Evolutionary conservation across 1,139 yeast species (phyloP).

Genomic region (Taphrina sp.): DNA sequence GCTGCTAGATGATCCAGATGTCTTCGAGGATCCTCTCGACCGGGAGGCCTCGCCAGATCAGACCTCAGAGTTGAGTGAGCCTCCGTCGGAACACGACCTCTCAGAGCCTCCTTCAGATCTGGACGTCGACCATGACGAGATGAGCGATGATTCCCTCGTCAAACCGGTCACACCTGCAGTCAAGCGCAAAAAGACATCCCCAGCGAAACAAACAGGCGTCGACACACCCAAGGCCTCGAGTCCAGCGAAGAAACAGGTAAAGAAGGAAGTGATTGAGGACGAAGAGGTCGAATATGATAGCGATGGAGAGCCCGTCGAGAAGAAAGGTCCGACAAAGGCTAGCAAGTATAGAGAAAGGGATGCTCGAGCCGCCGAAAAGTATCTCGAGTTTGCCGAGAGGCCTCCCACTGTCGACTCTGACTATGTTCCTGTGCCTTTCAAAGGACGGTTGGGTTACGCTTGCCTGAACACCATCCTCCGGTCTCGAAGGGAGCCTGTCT

Average conservation of each 20-base stretch:
- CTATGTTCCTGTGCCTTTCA: conserved; percentile 29
- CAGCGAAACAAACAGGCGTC: background rate
- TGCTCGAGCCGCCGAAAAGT: conserved; percentile 25
- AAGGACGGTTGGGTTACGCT: conserved; percentile 33
- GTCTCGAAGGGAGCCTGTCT: conserved; percentile 24
- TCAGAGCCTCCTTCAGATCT: conserved; percentile 5
- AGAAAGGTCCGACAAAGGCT: conserved; percentile 20
- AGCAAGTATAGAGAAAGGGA: conserved; percentile 18
- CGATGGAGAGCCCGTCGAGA: conserved; percentile 15
- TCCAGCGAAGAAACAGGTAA: background rate
- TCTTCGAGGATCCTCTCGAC: conserved; percentile 16
- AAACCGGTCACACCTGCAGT: background rate
- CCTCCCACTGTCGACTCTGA: conserved; percentile 25
- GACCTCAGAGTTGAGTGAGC: conserved; percentile 20
- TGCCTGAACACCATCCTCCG: conserved; percentile 34
- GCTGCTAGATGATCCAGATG: conserved; percentile 18
- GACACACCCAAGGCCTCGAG: background rate
- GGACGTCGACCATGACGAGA: background rate
- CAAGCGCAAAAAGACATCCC: background rate
- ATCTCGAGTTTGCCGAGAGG: conserved; percentile 24
- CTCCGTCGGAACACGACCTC: conserved; percentile 6
- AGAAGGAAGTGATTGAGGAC: background rate
- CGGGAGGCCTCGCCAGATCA: conserved; percentile 30
- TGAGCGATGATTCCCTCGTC: conserved; percentile 6
- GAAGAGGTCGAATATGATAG: background rate